Conservation (phyloP, 257 asterid species). For the Lavandula angustifolia region DNA sequence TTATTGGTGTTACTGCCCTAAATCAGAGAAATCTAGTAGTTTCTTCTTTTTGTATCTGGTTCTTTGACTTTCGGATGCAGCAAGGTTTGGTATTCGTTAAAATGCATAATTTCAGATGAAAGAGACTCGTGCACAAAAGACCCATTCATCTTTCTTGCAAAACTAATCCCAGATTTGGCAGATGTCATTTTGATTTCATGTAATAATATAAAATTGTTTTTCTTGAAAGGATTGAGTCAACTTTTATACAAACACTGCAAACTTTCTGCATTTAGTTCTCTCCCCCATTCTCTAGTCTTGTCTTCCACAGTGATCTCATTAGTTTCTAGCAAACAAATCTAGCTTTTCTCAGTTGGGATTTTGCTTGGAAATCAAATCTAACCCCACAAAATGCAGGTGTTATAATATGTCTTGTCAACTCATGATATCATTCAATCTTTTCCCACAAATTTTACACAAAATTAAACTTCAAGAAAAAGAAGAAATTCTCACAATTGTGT, state of each 20-base stretch:
- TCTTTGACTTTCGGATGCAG: background rate
- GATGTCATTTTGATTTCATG: constrained; percentile 46
- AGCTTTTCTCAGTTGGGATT: constrained; percentile 58
- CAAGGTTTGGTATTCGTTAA: too few species aligned
- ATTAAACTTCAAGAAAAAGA: too few species aligned
- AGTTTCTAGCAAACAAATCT: constrained; percentile 41
- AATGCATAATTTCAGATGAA: background rate
- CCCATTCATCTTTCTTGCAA: constrained; percentile 19
- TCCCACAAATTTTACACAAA: too few species aligned
- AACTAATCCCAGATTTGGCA: constrained; percentile 24
- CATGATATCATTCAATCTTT: background rate
- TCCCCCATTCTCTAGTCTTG: constrained; percentile 51
- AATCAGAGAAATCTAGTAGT: constrained; percentile 26
- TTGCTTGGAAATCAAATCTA: constrained; percentile 28
- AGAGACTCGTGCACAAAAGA: background rate
- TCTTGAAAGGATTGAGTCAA: constrained; percentile 37
- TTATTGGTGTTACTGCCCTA: background rate
- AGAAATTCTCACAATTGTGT: background rate
- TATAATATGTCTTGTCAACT: background rate
- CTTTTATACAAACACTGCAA: constrained; percentile 30
- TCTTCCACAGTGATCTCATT: constrained; percentile 44
- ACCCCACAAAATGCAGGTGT: constrained; percentile 39
- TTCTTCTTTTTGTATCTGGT: constrained; percentile 26
- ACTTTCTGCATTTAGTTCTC: constrained; percentile 52
- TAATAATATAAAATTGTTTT: constrained; percentile 31